These are phyloP conservation scores for Senecio squalidus DNA, from an alignment of 140 eudicot genomes.

Conservation along the genomic window DNA sequence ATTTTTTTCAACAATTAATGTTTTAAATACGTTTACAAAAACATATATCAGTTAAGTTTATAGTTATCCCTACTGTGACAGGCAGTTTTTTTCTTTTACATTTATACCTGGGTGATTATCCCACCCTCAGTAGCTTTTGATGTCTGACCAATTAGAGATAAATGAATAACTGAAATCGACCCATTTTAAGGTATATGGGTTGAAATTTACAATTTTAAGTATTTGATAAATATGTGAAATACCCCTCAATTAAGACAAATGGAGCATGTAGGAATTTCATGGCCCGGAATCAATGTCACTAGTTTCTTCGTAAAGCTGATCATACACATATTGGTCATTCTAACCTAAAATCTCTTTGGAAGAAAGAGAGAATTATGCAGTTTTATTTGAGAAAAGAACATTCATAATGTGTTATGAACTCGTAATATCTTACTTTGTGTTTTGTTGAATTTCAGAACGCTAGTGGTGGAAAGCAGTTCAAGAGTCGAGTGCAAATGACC, in stretches of 20 bases:
- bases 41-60: too few species aligned
- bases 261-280: background rate
- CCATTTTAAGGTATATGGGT: background rate
- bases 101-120: too few species aligned
- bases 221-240: background rate
- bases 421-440: background rate
- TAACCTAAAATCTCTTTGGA: background rate
- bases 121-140: too few species aligned
- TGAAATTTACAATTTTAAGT: background rate
- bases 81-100: too few species aligned
- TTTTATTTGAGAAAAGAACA: background rate
- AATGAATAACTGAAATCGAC: background rate
- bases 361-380: background rate
- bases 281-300: background rate
- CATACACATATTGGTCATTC: background rate
- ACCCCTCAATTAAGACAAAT: background rate
- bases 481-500: constrained; percentile 84
- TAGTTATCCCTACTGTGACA: too few species aligned
- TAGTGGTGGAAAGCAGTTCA: constrained; percentile 36
- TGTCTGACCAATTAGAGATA: too few species aligned
- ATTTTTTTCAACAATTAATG: too few species aligned
- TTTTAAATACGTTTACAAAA: too few species aligned
- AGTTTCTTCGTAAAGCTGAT: background rate
- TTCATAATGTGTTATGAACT: background rate
- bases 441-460: background rate